Evolutionary conservation across 2,329 filamentous ascomycete genomes (phyloP).

Genomic region (Epichloe brachyelytri): DNA sequence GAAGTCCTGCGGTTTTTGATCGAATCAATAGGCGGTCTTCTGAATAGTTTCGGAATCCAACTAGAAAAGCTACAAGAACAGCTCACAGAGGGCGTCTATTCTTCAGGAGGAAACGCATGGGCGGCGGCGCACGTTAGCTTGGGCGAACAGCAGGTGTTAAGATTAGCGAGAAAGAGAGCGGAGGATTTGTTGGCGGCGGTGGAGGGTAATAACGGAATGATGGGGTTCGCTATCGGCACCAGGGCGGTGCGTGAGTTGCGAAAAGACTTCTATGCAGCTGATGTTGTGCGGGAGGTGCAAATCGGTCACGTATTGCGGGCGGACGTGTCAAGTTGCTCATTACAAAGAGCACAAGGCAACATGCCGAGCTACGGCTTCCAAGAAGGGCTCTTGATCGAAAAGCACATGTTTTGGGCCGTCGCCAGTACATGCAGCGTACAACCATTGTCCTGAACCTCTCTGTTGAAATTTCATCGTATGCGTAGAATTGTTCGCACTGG

Average conservation of each 20-base stretch:
- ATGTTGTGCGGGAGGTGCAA: conserved; percentile 9
- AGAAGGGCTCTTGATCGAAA: too few relatives aligned
- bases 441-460: too few relatives aligned
- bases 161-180: conserved; percentile 18
- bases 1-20: conserved; percentile 19
- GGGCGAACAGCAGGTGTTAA: conserved; percentile 20
- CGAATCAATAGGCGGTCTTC: conserved; percentile 18
- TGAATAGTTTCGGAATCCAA: conserved; percentile 18
- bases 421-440: too few relatives aligned
- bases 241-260: conserved; percentile 6
- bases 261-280: conserved; percentile 4
- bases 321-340: conserved; percentile 7
- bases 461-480: too few relatives aligned
- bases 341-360: conserved; percentile 8
- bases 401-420: too few relatives aligned
- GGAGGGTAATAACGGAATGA: background rate
- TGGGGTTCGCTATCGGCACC: background rate
- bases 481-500: too few relatives aligned
- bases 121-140: conserved; percentile 19
- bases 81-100: conserved; percentile 17
- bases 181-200: conserved; percentile 15
- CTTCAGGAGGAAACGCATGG: conserved; percentile 21
- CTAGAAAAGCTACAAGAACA: conserved; percentile 19
- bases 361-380: conserved; percentile 3
- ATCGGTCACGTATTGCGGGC: conserved; percentile 6